Evolutionary conservation across 345 rosid genomes (phyloP), one percentile per base, ranked within the genome.

Genomic region (Populus pruinosa): DNA sequence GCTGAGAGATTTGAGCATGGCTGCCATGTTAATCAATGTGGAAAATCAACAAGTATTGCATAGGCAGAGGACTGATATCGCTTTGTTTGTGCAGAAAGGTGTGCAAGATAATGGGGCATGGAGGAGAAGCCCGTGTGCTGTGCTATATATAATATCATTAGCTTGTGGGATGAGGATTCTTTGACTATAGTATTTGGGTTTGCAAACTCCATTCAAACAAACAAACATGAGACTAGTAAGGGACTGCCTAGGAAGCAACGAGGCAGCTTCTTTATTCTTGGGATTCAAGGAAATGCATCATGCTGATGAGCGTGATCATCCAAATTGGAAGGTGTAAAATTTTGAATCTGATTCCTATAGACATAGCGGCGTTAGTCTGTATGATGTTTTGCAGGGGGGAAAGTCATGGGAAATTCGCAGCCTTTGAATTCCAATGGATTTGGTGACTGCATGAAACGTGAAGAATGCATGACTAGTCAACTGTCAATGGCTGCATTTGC

Each of bases 1-100:
- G 72, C 67, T 53, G 8, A 80, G 8, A 72, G 80, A 76, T 80
- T 71, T 84, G 13, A 25, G 9, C 31, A 71, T 1, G 36, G 38
- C n/a, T 76, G 85, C 84, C 87, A 80, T 88, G 23, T 62, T 20
- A n/a, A 9, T 14, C 11, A 14, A 47, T 9, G 63, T n/a, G 63
- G 63, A 9, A 3, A n/a, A 56, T n/a, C 10, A 0, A 53, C 5
- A 14, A 12, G 5, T 14, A 6, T 0, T 17, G 23, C 18, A 53
- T 2, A 53, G 59, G 59, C 2, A 53, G 59, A 53, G 59, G 59
- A 1, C 63, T n/a, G 29, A 10, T 56, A 33, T 33, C 4, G 63
- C 63, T 10, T n/a, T n/a, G 63, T 23, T 6, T 1, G 23, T 23
- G 23, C 9, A 4, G 13, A 10, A 56, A 25, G 63, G 63, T 3